Evolutionary conservation across 805 yeast genomes (phyloP).

Genomic region (Cephaloascus fragrans): DNA sequence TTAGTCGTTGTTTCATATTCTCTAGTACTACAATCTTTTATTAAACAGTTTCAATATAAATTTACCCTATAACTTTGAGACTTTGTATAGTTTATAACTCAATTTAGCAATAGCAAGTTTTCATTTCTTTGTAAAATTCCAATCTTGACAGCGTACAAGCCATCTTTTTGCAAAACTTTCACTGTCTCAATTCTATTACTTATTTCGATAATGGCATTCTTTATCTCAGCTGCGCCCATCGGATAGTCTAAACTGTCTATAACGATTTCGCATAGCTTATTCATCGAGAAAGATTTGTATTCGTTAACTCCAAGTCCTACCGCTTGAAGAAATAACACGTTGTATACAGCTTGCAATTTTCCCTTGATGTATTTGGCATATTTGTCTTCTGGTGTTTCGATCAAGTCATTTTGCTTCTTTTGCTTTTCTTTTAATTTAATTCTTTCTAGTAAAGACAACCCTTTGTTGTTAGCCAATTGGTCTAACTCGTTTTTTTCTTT

Average conservation of each 20-base stretch:
- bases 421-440: conserved; percentile 24
- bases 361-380: conserved; percentile 12
- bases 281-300: conserved; percentile 12
- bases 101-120: no score
- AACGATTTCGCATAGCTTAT: conserved; percentile 16
- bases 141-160: conserved; percentile 7
- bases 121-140: conserved; percentile 12
- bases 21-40: not conserved
- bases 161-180: not conserved
- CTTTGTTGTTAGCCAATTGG: conserved; percentile 2
- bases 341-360: conserved; percentile 17
- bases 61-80: conserved; percentile 4
- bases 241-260: conserved; percentile 23
- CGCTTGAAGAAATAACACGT: conserved; percentile 14
- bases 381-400: conserved; percentile 10
- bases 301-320: conserved; percentile 18
- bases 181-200: not conserved
- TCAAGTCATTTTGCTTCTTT: conserved; percentile 3
- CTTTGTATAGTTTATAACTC: no score
- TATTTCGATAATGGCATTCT: conserved; percentile 15
- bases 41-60: not conserved
- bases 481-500: conserved; percentile 13
- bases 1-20: conserved; percentile 2
- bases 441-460: conserved; percentile 24
- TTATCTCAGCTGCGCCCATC: conserved; percentile 17